These are phyloP conservation scores for Laguncularia racemosa DNA, from an alignment of 345 rosid species.

Conservation along the genomic window DNA sequence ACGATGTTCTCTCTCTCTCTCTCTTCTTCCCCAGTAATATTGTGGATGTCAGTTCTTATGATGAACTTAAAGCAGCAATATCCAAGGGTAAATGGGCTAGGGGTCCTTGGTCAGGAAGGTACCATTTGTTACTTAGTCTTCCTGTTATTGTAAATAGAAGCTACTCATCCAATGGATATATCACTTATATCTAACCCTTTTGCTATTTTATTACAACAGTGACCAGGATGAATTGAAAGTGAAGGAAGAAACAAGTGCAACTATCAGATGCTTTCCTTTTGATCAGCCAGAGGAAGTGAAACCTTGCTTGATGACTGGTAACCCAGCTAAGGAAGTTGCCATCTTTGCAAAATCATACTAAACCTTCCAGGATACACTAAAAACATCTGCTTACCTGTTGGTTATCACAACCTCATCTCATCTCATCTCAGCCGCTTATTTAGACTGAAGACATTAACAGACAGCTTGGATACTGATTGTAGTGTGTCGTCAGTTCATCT, in stretches of 20 bases:
- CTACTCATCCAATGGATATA: background rate
- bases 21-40: conserved; percentile 66
- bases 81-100: conserved; percentile 92
- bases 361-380: background rate
- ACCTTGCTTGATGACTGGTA: conserved; percentile 81
- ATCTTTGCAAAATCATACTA: conserved; percentile 87
- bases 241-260: conserved; percentile 96
- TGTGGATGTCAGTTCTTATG: conserved; percentile 78
- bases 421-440: too few species aligned
- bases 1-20: too few species aligned
- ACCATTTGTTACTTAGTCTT: background rate
- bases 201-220: conserved; percentile 24
- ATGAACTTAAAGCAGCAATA: conserved; percentile 69
- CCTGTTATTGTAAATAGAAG: background rate
- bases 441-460: too few species aligned
- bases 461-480: too few species aligned
- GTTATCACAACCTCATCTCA: too few species aligned
- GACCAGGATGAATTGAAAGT: conserved; percentile 70
- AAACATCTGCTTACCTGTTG: too few species aligned
- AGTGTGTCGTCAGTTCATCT: too few species aligned
- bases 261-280: conserved; percentile 86
- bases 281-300: conserved; percentile 59
- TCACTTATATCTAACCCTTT: background rate
- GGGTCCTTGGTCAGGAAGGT: conserved; percentile 94
- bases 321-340: conserved; percentile 71